Evolutionary conservation across 2,329 filamentous ascomycete species (phyloP), one percentile per base, ranked within the genome.

Genomic region (Daldinia sp.): DNA sequence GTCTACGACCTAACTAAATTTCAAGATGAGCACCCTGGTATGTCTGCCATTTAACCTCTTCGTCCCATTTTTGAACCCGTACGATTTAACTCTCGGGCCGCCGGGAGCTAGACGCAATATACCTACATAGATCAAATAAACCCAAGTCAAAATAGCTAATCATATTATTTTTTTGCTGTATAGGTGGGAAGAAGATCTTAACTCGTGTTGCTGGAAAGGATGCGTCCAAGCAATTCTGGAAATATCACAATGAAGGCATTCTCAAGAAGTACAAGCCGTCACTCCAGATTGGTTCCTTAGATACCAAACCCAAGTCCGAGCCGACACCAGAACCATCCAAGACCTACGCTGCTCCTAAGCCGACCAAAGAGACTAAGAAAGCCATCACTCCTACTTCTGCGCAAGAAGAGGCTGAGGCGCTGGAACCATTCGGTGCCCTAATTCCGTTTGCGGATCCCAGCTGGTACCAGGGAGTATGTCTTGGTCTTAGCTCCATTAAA

Each of bases 1-100:
- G 95, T 98, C 74, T 98, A 97, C 81, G 95, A 99, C 79, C 80
- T 98, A 76, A 97, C 94, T 75, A 94, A 90, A 78, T 95, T 95
- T 80, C 91, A 93, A 79, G 90, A 94, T 68, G 92, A 94, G 73
- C 92, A 95, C 80, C 93, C 92, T 79, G 93, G 93, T 88, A 84
- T 83, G 83, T 75, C 39, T 41, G 12, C 44, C n/a, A 50, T 37
- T 44, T 28, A 30, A 37, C 58, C 57, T 23, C 50, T 51, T 33
- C 28, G 12, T 33, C 30, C n/a, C 30, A 46, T 56, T 55, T 55
- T 53, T 41, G 46, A 53, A 53, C 6, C 44, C 7, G 46, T 15
- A 12, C n/a, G 30, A 39, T 63, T 60, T 67, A 13, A 60, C 50
- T 61, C 60, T 54, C 53, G 57, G 53, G 30, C 41, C 6, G 46